Evolutionary conservation across 345 rosid species (phyloP).

Genomic region (Pugionium dolabratum): DNA sequence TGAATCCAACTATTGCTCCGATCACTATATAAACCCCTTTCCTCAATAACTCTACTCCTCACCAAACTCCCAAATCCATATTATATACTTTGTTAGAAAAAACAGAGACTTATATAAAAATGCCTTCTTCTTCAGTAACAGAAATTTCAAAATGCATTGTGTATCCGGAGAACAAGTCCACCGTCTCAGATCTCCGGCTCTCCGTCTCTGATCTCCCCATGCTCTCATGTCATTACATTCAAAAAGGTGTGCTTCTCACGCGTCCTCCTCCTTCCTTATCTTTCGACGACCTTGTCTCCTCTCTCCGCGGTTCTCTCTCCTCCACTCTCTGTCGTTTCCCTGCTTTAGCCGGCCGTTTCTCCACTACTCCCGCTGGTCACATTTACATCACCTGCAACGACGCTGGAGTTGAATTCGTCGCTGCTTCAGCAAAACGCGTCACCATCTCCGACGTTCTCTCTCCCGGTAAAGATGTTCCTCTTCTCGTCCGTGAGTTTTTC

Average conservation of each 20-base stretch:
- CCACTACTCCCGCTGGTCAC: constrained; percentile 61
- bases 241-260: constrained; percentile 78
- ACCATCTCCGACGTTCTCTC: constrained; percentile 46
- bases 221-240: constrained; percentile 98
- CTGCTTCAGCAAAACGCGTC: constrained; percentile 56
- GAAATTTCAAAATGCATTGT: constrained; percentile 61
- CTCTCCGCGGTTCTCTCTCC: constrained; percentile 68
- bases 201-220: constrained; percentile 94
- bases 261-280: constrained; percentile 48
- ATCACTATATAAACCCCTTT: constrained; percentile 49
- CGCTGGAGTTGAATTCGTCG: constrained; percentile 69
- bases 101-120: constrained; percentile 17
- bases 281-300: constrained; percentile 45
- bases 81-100: too few relatives aligned
- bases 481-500: constrained; percentile 66
- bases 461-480: constrained; percentile 55
- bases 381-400: constrained; percentile 70
- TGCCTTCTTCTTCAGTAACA: constrained; percentile 60
- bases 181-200: constrained; percentile 68
- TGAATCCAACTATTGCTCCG: constrained; percentile 44
- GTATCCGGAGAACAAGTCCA: constrained; percentile 51
- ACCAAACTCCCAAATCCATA: neutral
- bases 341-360: constrained; percentile 78
- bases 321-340: constrained; percentile 73
- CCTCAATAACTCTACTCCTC: constrained; percentile 24